Conservation (phyloP, 2,329 filamentous ascomycete species). For the Ascochyta clinopodiicola region DNA sequence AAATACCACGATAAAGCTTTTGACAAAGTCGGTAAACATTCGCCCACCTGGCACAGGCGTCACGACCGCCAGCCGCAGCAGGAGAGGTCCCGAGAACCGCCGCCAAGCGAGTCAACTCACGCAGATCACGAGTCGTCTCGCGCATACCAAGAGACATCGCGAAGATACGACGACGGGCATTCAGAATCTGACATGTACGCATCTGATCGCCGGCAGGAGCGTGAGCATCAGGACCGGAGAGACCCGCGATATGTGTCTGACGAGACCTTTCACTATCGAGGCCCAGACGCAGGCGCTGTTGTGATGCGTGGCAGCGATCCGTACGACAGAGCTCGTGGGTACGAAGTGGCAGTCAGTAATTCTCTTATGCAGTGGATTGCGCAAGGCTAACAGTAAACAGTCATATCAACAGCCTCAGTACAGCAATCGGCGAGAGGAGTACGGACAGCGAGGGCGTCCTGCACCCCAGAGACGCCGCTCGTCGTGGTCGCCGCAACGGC, state of each 20-base stretch:
- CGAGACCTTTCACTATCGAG: conserved; percentile 23
- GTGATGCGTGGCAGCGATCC: conserved; percentile 21
- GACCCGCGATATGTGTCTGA: conserved; percentile 24
- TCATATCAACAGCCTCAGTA: conserved; percentile 16
- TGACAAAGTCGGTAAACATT: conserved; percentile 26
- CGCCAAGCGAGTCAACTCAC: not conserved
- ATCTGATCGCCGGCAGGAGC: conserved; percentile 19
- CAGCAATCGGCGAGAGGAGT: conserved; percentile 14
- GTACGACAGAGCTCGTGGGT: conserved; percentile 17
- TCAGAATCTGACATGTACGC: conserved; percentile 28
- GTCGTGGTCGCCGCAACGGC: conserved; percentile 41
- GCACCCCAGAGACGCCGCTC: conserved; percentile 28
- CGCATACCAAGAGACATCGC: not conserved
- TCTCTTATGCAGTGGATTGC: not conserved
- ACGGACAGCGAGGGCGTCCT: conserved; percentile 23
- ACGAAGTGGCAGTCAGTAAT: conserved; percentile 26
- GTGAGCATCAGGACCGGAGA: conserved; percentile 18
- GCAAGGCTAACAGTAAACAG: conserved; percentile 11
- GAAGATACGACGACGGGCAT: conserved; percentile 1
- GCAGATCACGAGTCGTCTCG: not conserved
- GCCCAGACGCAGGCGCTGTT: conserved; percentile 22
- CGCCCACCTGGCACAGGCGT: conserved; percentile 13
- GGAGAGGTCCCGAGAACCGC: conserved; percentile 2
- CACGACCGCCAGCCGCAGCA: conserved; percentile 14
- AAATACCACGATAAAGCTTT: conserved; percentile 41